Conservation (phyloP, 1,139 yeast genomes). For the Saccharomycopsis crataegensis region DNA sequence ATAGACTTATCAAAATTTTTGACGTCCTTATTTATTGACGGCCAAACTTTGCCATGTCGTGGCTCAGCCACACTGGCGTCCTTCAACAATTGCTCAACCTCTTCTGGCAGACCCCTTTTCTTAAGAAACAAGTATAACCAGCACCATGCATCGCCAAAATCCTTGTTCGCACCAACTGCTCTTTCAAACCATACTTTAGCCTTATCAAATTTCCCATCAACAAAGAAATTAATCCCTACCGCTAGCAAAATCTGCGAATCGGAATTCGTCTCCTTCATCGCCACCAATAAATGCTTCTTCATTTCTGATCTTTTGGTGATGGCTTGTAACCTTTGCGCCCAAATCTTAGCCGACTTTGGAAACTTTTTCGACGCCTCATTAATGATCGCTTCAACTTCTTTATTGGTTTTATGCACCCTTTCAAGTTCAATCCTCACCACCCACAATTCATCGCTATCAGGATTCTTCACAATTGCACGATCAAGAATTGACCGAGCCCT, state of each 20-base stretch:
- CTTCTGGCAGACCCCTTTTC: conserved; percentile 28
- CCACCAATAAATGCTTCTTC: conserved; percentile 63
- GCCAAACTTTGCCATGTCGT: conserved; percentile 55
- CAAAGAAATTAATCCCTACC: conserved; percentile 66
- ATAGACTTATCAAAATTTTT: conserved; percentile 34
- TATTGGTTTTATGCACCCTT: conserved; percentile 30
- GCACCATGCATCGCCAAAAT: conserved; percentile 73
- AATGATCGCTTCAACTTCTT: conserved; percentile 50
- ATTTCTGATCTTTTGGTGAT: conserved; percentile 49
- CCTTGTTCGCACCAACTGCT: conserved; percentile 47
- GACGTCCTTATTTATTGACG: conserved; percentile 36
- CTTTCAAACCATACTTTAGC: conserved; percentile 75
- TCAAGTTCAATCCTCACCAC: background rate
- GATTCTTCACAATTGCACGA: conserved; percentile 50
- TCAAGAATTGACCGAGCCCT: conserved; percentile 73
- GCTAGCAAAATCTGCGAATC: conserved; percentile 50
- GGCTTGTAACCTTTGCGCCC: conserved; percentile 53
- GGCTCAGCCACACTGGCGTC: conserved; percentile 42
- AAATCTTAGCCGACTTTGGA: conserved; percentile 52
- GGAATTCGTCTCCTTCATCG: conserved; percentile 60
- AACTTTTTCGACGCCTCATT: conserved; percentile 53
- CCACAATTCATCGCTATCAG: conserved; percentile 47
- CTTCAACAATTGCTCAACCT: conserved; percentile 25
- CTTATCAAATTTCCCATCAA: conserved; percentile 54
- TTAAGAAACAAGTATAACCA: conserved; percentile 47